Base-by-base conservation (phyloP, 2,329 filamentous ascomycete genomes). In the Zymoseptoria passerinii region DNA sequence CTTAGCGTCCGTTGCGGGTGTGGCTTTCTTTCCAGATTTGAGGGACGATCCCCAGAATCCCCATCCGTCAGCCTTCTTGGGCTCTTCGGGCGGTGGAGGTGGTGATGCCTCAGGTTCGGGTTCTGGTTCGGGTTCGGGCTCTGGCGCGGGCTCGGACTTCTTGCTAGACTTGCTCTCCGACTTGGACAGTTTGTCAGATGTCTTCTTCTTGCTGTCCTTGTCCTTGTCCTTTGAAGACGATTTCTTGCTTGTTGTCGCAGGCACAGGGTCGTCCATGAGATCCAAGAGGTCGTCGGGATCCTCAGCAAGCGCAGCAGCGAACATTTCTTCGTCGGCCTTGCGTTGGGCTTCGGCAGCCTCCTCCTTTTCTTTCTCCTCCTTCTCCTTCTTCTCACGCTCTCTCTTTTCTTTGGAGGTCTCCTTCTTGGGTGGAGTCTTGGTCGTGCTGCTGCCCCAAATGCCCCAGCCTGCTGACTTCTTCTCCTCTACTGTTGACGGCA, bases 21-120 rank as follows among this genome's bases (percentile, higher is more conserved):
- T 65, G 65, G 70, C 66, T 65, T 76, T 77, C 61, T 75, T 77
- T 29, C 63, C 73, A 59, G 74, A 75, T 65, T 75, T 76, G 55
- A 76, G 67, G 57, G 73, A 74, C 50, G 76, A 71, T 57, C 77
- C 77, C 74, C 75, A 78, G 56, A 75, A 74, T 53, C 72, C 67
- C 71, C 72, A 76, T 50, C 74, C 75, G 52, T 70, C 67, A 28
- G 69, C 64, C 61, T 70, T 68, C 50, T 61, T 61, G 50, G 66
- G 58, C 57, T 66, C 63, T 28, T 60, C 63, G 18, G 55, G 49
- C 44, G 66, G 61, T 28, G 57, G 49, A 16, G 53, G 50, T 27
- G 57, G 51, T 20, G 51, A 48, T n/a, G 52, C 48, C 49, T 58
- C 53, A 23, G 58, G 20, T 48, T 57, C 55, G 50, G 50, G 18